phyloP scores from a whole-genome alignment of 495 filamentous ascomycete species.

The Cryomyces minteri region DNA sequence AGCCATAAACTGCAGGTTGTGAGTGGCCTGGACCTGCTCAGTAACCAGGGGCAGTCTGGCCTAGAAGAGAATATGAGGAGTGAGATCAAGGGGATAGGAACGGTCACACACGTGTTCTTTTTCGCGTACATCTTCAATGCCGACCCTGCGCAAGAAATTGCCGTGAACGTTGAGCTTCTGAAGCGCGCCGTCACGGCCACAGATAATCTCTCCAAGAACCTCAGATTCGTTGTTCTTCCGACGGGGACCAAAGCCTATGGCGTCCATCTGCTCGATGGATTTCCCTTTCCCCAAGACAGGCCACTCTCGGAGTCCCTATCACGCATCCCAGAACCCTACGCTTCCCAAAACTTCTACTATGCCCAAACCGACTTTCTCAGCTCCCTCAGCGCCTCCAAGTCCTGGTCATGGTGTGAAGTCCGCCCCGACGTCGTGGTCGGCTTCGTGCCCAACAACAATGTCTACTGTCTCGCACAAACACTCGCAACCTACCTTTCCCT shows the following conservation, averaged over 20 bases:
- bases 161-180: conserved; percentile 20
- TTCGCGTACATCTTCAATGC: conserved; percentile 19
- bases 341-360: conserved; percentile 22
- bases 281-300: conserved; percentile 18
- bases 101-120: conserved; percentile 26
- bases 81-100: conserved; percentile 21
- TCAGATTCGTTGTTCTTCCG: conserved; percentile 22
- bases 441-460: conserved; percentile 19
- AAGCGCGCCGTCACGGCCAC: conserved; percentile 23
- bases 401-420: conserved; percentile 17
- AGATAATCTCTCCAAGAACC: conserved; percentile 21
- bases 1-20: conserved; percentile 24
- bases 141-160: conserved; percentile 13
- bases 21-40: conserved; percentile 24
- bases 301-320: conserved; percentile 18
- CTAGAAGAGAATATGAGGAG: conserved; percentile 20
- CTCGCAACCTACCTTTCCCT: conserved; percentile 13
- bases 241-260: conserved; percentile 23
- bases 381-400: conserved; percentile 12
- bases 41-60: conserved; percentile 17
- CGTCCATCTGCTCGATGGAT: conserved; percentile 18
- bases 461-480: conserved; percentile 16
- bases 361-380: conserved; percentile 16
- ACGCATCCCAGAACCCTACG: conserved; percentile 18
- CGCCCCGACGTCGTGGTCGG: conserved; percentile 18